These are phyloP conservation scores for Russula virescens DNA, from an alignment of 768 basidiomycete species.

Conservation along the genomic window DNA sequence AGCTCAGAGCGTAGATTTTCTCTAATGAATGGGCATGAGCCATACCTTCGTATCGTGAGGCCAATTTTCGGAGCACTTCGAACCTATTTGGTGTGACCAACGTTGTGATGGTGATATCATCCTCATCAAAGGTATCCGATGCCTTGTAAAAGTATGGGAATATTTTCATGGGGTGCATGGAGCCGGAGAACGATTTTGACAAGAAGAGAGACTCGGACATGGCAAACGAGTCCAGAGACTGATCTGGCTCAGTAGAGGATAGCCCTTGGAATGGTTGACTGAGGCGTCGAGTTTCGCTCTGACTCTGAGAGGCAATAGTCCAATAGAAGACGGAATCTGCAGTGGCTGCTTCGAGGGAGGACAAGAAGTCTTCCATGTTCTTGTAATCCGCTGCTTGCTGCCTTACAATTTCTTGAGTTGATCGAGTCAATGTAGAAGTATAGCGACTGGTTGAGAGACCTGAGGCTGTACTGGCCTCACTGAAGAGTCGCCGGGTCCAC, in stretches of 20 bases:
- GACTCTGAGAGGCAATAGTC: conserved; percentile 8
- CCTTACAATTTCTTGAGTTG: conserved; percentile 7
- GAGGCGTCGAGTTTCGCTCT: neutral
- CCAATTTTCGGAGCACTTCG: conserved; percentile 63
- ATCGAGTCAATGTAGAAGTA: neutral
- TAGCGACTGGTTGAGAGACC: neutral
- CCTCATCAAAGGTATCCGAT: conserved; percentile 43
- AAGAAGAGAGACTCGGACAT: conserved; percentile 36
- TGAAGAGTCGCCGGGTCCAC: conserved; percentile 10
- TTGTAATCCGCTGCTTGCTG: conserved; percentile 10
- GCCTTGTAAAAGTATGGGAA: conserved; percentile 81
- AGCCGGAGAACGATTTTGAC: conserved; percentile 63
- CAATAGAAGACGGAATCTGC: conserved; percentile 7
- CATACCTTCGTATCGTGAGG: conserved; percentile 70
- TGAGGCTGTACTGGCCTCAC: neutral
- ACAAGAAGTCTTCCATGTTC: conserved; percentile 11
- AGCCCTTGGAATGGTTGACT: neutral
- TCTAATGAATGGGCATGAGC: neutral
- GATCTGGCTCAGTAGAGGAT: conserved; percentile 8
- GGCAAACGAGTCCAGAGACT: conserved; percentile 5
- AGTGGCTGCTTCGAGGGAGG: conserved; percentile 1
- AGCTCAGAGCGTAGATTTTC: neutral
- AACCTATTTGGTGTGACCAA: conserved; percentile 78
- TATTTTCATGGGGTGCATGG: conserved; percentile 68
- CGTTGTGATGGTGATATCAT: conserved; percentile 82